Evolutionary conservation across 2,329 filamentous ascomycete genomes (phyloP), one percentile per base, ranked within the genome.

Genomic region (Calonectria multiphialidica): DNA sequence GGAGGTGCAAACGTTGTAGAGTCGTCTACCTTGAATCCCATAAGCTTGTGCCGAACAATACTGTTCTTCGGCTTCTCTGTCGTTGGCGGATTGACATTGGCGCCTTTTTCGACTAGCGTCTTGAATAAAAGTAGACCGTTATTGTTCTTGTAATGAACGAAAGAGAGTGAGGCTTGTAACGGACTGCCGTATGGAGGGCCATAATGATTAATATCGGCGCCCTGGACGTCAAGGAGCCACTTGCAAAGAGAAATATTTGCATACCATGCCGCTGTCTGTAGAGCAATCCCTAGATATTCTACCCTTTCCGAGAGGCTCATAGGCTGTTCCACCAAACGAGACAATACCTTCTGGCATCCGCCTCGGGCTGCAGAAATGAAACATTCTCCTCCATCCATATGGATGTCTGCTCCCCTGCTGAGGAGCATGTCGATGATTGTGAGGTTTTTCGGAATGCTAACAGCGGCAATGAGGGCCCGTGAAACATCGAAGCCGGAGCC

Each of bases 151-250:
- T 63, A 49, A 21, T 47, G 25, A 1, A 16, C 25, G 8, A 35
- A 45, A 2, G 59, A 44, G 4, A 63, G 13, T 10, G 30, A 16
- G 16, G 59, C 59, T 9, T 49, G 59, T 13, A 63, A 25, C 13
- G 59, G 59, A 9, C 59, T 63, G 42, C 59, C 59, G 28, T 45
- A 63, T 4, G 59, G 59, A 2, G 30, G 15, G 25, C 59, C 59
- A n/a, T 21, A 18, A 33, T 63, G 59, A 37, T 63, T 63, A 12
- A 49, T 45, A 21, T 63, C 42, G 13, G 59, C 59, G 16, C 59
- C 59, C 33, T 63, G 59, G 10, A 47, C 42, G 18, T 63, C 59
- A 23, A 63, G 25, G 37, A 63, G 59, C 59, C 59, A 63, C 59
- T 63, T 63, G 25, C 59, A 63, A 8, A 63, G 59, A 2, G 28